phyloP scores from a whole-genome alignment of 257 asterid genomes.

The Nyctanthes arbortristis region DNA sequence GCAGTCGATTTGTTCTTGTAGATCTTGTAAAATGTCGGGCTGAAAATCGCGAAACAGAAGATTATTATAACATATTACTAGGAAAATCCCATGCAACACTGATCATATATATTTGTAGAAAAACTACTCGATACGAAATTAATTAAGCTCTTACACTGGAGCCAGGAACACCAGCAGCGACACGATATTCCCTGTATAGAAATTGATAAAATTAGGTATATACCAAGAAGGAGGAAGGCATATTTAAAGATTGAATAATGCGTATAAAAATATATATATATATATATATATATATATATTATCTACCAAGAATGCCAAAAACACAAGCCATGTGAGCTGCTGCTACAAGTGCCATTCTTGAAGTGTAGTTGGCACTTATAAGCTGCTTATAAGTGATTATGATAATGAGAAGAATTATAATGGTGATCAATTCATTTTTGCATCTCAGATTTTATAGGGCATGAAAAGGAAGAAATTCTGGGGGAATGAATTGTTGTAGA shows the following conservation, averaged over 20 bases:
- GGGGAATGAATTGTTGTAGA: slow-evolving; percentile 14
- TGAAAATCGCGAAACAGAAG: slow-evolving; percentile 14
- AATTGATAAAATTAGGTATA: not conserved
- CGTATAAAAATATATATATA: not conserved
- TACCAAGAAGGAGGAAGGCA: not conserved
- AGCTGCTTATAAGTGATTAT: not conserved
- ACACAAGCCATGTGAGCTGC: slow-evolving; percentile 34
- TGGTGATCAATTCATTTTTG: not conserved
- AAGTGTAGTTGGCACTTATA: slow-evolving; percentile 31
- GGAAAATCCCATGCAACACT: not conserved
- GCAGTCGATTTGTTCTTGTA: slow-evolving; percentile 68
- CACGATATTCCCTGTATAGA: slow-evolving; percentile 57
- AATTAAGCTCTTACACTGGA: slow-evolving; percentile 52
- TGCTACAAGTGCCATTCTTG: slow-evolving; percentile 46
- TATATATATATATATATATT: not conserved
- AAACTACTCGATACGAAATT: not conserved
- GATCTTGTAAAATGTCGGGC: slow-evolving; percentile 70
- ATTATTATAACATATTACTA: not conserved
- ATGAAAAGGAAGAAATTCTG: slow-evolving; percentile 19
- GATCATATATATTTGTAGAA: not conserved
- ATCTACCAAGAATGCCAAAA: slow-evolving; percentile 88
- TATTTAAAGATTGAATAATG: not conserved
- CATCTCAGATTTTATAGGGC: slow-evolving; percentile 39
- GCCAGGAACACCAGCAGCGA: slow-evolving; percentile 87
- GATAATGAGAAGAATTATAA: too few species aligned